Evolutionary conservation across 1,139 yeast genomes (phyloP), one percentile per base, ranked within the genome.

Genomic region (Yamadazyma pseudoaaseri): DNA sequence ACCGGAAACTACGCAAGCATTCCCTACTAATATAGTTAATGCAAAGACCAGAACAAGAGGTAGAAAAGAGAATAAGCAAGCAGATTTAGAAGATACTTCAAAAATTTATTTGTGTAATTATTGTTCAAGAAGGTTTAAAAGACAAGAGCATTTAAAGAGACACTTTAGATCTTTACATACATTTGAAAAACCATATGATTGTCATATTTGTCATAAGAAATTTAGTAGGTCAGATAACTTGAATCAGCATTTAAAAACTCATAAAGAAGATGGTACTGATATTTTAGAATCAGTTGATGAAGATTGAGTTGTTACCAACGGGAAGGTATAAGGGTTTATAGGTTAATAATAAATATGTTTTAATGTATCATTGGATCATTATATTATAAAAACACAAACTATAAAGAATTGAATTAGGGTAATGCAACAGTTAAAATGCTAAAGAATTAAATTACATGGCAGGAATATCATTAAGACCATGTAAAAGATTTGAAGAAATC

Each of bases 131-230:
- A 58, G 83, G 36, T 85, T 85, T 62, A 78, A 81, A 51, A 73
- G 94, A 45, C 87, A 81, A 54, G 95, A 85, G 52, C 95, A 85
- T 56, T 61, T 85, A 46, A 82, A 81, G 53, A 70, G 95, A 39
- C 95, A 84, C 52, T 77, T 80, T 52, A 68, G 92, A 39, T 79
- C 87, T 11, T 67, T 84, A 44, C 86, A 80, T 51, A 82, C 90
- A 15, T 73, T 79, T 41, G 89, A 81, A 41, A 81, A 82, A 55
- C 94, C 95, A 0, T 84, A 73, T 56, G 78, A 70, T 44, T 84
- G 95, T 58, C 62, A 65, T n/a, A 68, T 76, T 21, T 84, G 95
- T 52, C 73, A 75, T 33, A 84, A 82, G 60, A 78, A 79, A 52
- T 84, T 84, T 49, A 81, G 89, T 43, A 69, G 77, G 37, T 59